Conservation (phyloP, 1,139 yeast genomes). For the Debaryomycetaceae sp. region DNA sequence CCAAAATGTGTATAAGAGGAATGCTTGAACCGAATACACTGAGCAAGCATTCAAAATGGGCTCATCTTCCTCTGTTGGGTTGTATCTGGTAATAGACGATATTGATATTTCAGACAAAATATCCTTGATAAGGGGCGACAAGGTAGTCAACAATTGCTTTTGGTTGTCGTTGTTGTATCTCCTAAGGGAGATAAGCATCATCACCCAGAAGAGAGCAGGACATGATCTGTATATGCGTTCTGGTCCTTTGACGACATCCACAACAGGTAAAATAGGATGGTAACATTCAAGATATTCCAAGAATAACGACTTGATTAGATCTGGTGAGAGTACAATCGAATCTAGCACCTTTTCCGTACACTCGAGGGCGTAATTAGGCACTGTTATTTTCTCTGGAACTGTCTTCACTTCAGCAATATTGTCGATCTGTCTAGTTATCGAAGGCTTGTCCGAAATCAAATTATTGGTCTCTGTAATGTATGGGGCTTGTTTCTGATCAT, state of each 20-base stretch:
- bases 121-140: constrained; percentile 71
- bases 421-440: constrained; percentile 16
- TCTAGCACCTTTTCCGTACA: constrained; percentile 72
- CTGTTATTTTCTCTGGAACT: constrained; percentile 4
- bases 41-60: constrained; percentile 85
- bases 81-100: constrained; percentile 81
- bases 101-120: constrained; percentile 84
- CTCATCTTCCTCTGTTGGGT: constrained; percentile 70
- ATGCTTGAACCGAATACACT: constrained; percentile 94
- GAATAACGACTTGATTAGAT: constrained; percentile 62
- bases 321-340: constrained; percentile 55
- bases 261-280: constrained; percentile 84
- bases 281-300: constrained; percentile 69
- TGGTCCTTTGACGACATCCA: constrained; percentile 77
- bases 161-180: constrained; percentile 43
- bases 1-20: constrained; percentile 85
- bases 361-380: constrained; percentile 38
- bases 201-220: constrained; percentile 92
- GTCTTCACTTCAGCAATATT: neutral
- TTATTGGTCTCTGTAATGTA: constrained; percentile 19
- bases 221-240: constrained; percentile 74
- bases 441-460: constrained; percentile 34
- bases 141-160: constrained; percentile 40
- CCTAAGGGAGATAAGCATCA: constrained; percentile 78
- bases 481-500: constrained; percentile 6